A percentile compares a stretch with the other conserved stretches of the same genome.
Conservation (phyloP, 305 asterid genomes). For the Fraxinus sp. region DNA sequence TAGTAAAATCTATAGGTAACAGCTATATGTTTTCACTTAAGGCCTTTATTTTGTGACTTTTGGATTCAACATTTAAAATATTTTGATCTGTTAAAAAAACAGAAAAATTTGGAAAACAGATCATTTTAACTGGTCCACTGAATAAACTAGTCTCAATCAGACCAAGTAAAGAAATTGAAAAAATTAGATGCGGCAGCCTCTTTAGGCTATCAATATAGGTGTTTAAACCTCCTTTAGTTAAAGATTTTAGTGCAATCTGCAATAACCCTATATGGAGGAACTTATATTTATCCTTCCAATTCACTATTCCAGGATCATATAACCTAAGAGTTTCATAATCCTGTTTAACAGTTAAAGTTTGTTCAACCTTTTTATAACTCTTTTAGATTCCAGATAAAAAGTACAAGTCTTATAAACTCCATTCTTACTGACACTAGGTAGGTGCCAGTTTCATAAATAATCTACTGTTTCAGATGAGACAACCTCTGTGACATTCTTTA, state of each 20-base stretch:
- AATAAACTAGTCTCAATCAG: background rate
- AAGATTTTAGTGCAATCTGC: background rate
- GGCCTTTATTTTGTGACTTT: background rate
- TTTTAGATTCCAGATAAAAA: background rate
- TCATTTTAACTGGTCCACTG: background rate
- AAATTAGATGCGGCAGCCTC: background rate
- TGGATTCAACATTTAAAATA: background rate
- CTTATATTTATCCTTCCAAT: background rate
- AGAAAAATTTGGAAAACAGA: background rate
- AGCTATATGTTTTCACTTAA: background rate
- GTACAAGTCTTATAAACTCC: background rate
- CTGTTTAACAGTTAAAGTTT: background rate
- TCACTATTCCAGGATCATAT: background rate
- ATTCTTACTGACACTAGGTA: background rate
- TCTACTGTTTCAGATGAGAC: background rate
- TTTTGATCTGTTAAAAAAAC: background rate
- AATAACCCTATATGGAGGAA: background rate
- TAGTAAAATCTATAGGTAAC: background rate
- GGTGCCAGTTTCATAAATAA: background rate
- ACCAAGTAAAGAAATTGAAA: background rate
- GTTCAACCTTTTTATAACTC: background rate
- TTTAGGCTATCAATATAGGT: background rate
- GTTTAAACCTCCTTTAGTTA: background rate
- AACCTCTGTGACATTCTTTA: background rate
- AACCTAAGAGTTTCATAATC: background rate